These are phyloP conservation scores for Penicillium rolfsii DNA, from an alignment of 2,329 filamentous ascomycete species.

Conservation along the genomic window DNA sequence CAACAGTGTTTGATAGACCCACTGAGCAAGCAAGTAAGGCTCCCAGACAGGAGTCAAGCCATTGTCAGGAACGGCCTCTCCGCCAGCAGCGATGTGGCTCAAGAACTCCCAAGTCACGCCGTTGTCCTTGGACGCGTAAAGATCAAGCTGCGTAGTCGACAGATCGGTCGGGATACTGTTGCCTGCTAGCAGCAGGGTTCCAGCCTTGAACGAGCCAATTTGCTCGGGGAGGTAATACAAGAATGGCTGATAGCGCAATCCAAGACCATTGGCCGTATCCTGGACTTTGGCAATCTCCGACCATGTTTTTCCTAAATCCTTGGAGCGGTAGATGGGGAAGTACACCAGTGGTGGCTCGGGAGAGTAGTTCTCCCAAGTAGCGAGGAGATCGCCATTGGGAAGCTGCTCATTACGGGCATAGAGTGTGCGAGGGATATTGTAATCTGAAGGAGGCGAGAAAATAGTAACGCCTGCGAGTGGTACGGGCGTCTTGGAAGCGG, in stretches of 20 bases:
- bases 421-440: conserved; percentile 53
- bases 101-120: conserved; percentile 70
- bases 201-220: conserved; percentile 62
- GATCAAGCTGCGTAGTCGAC: conserved; percentile 67
- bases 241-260: conserved; percentile 70
- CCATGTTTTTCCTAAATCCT: conserved; percentile 64
- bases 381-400: conserved; percentile 51
- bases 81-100: conserved; percentile 66
- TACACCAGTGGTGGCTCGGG: conserved; percentile 58
- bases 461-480: conserved; percentile 39
- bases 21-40: conserved; percentile 64
- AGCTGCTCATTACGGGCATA: conserved; percentile 56
- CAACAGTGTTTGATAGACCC: conserved; percentile 10
- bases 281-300: conserved; percentile 63
- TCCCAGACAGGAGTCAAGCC: conserved; percentile 73
- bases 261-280: conserved; percentile 67
- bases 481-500: conserved; percentile 30
- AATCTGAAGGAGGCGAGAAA: conserved; percentile 50
- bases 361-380: conserved; percentile 60
- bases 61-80: conserved; percentile 65
- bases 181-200: conserved; percentile 66
- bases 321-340: conserved; percentile 57
- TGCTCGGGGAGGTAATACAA: conserved; percentile 64
- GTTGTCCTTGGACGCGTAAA: conserved; percentile 66
- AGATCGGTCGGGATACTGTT: conserved; percentile 60